Conservation (phyloP, 2,329 filamentous ascomycete species). For the Fusarium sulawesiense region DNA sequence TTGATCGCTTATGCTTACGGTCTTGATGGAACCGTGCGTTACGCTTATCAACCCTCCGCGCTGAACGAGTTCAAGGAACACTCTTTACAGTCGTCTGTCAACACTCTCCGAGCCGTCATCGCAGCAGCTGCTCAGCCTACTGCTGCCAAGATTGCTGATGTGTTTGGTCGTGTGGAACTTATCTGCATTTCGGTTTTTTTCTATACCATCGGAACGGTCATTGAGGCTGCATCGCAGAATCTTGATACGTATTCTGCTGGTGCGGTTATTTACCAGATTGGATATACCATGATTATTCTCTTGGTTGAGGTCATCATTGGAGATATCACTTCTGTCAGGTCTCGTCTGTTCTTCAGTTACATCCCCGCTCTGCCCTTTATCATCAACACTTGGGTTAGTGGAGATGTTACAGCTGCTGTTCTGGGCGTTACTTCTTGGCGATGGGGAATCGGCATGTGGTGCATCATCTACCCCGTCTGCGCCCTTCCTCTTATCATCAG, state of each 20-base stretch:
- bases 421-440: conserved; percentile 64
- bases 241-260: conserved; percentile 67
- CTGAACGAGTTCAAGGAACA: conserved; percentile 63
- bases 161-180: conserved; percentile 71
- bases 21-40: conserved; percentile 67
- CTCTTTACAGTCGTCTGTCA: conserved; percentile 68
- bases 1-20: conserved; percentile 73
- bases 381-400: conserved; percentile 74
- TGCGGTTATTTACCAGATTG: conserved; percentile 70
- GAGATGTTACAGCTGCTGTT: conserved; percentile 64
- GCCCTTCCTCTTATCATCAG: conserved; percentile 66
- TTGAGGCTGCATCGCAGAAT: conserved; percentile 63
- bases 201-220: conserved; percentile 67
- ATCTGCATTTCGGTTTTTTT: conserved; percentile 69
- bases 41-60: conserved; percentile 67
- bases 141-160: conserved; percentile 70
- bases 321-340: conserved; percentile 71
- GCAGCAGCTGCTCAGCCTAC: conserved; percentile 69
- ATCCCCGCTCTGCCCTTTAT: conserved; percentile 70
- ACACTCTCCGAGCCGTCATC: conserved; percentile 68
- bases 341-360: conserved; percentile 73
- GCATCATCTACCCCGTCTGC: conserved; percentile 70
- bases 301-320: conserved; percentile 73
- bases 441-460: conserved; percentile 75
- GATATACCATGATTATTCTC: conserved; percentile 70